Conservation (phyloP, 441 rosid genomes). For the Populus trichocarpa region DNA sequence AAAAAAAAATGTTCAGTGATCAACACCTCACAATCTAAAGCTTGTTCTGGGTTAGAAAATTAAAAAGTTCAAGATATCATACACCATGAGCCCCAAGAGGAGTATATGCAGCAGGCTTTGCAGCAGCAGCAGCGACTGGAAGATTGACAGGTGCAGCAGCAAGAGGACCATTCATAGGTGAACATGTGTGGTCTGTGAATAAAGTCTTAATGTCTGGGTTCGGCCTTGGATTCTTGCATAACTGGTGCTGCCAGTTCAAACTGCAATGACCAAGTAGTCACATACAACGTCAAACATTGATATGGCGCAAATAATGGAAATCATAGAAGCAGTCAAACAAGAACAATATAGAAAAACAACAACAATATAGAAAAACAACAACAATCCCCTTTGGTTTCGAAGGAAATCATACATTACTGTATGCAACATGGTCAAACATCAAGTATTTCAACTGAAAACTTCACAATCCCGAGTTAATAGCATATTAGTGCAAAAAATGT, state of each 20-base stretch:
- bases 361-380: not conserved
- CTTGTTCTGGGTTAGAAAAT: constrained; percentile 8
- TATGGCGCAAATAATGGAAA: not conserved
- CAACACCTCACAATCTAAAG: not conserved
- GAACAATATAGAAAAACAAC: no score
- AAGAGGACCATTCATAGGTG: constrained; percentile 78
- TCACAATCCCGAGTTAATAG: not conserved
- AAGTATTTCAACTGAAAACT: not conserved
- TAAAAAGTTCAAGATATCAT: constrained; percentile 27
- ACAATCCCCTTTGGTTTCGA: not conserved
- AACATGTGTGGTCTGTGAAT: constrained; percentile 78
- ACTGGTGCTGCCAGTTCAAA: constrained; percentile 90
- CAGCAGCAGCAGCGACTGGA: constrained; percentile 58
- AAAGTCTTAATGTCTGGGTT: constrained; percentile 89
- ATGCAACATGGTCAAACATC: not conserved
- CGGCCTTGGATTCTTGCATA: constrained; percentile 83
- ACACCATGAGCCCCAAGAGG: constrained; percentile 78
- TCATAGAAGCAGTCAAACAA: not conserved
- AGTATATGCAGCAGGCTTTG: constrained; percentile 66
- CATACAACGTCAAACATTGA: constrained; percentile 8
- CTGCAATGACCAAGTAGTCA: constrained; percentile 39
- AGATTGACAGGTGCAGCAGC: constrained; percentile 71
- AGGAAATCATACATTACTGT: not conserved
- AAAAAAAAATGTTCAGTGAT: constrained; percentile 12
- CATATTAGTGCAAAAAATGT: not conserved